Percentiles rank a stretch among this genome's conserved stretches.
These are phyloP conservation scores for Passalora sequoiae DNA, from an alignment of 2,329 filamentous ascomycete species.

Conservation along the genomic window DNA sequence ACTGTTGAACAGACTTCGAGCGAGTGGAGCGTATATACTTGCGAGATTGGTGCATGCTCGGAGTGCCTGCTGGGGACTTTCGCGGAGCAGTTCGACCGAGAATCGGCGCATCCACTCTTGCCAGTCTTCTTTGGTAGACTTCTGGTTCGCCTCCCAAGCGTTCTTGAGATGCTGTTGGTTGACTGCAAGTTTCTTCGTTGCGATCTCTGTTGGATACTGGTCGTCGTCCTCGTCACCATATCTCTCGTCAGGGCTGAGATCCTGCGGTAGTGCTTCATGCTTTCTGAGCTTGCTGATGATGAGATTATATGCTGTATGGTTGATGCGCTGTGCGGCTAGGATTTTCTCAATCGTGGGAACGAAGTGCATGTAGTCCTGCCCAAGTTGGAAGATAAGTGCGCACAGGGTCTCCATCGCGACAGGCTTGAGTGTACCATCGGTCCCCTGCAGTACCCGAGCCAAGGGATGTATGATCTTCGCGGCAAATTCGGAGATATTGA, in stretches of 20 bases:
- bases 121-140: constrained; percentile 98
- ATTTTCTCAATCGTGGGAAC: constrained; percentile 87
- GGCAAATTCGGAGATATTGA: constrained; percentile 95
- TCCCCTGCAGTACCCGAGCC: constrained; percentile 69
- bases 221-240: constrained; percentile 69
- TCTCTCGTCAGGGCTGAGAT: constrained; percentile 78
- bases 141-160: constrained; percentile 94
- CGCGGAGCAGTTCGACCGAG: constrained; percentile 88
- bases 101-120: constrained; percentile 97
- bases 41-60: constrained; percentile 88
- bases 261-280: constrained; percentile 89
- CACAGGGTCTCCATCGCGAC: constrained; percentile 91
- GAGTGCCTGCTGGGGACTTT: constrained; percentile 92
- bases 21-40: constrained; percentile 83
- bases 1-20: constrained; percentile 93
- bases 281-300: constrained; percentile 90
- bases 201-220: constrained; percentile 72
- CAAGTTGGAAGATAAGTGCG: constrained; percentile 90
- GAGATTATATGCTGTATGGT: constrained; percentile 86
- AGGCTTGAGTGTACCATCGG: constrained; percentile 67
- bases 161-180: constrained; percentile 96
- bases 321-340: constrained; percentile 71
- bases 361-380: constrained; percentile 92
- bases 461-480: constrained; percentile 94
- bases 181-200: constrained; percentile 89